Evolutionary conservation across 176 grass and related monocot species (phyloP), one percentile per base, ranked within the genome.

Genomic region (Lolium perenne): DNA sequence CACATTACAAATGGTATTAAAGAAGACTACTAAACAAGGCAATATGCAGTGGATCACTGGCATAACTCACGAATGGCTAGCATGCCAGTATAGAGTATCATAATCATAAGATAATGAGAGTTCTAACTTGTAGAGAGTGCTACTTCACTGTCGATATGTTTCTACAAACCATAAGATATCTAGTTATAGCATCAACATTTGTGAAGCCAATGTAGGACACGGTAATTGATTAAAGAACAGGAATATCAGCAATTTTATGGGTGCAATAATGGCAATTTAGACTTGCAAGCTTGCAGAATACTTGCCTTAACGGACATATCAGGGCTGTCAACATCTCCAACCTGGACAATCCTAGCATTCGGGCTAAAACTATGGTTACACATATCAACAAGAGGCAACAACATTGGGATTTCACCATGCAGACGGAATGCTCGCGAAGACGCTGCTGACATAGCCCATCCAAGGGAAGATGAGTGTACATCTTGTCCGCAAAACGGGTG

Each of bases 371-470:
- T 95, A 84, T 99, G 97, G 80, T 99, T 99, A 76, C 97, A 99
- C 97, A 99, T 96, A 88, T 99, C 97, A 79, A 99, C 89, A 38
- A 99, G 84, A 58, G 97, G 97, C 84, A 99, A 88, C 64, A 99
- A n/a, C 94, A 96, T 99, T 20, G 92, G 94, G 62, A 91, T 88
- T 88, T 94, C 92, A 70, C 93, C 94, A 88, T 96, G 92, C 80
- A 99, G 82, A 60, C 88, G 88, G 82, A 99, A 99, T 68, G 97
- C 97, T 92, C 90, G 76, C 76, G 97, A 93, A 90, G 97, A 96
- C 8, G 93, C 88, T 58, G 92, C 92, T 69, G 94, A 94, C 93
- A 99, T 96, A 82, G 94, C 97, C 91, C 97, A 96, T 77, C 97
- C 97, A 82, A 99, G 90, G 50, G 94, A 94, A 76, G 94, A 93